These are phyloP conservation scores for Trifolium dubium DNA, from an alignment of 306 rosid species.

Conservation along the genomic window DNA sequence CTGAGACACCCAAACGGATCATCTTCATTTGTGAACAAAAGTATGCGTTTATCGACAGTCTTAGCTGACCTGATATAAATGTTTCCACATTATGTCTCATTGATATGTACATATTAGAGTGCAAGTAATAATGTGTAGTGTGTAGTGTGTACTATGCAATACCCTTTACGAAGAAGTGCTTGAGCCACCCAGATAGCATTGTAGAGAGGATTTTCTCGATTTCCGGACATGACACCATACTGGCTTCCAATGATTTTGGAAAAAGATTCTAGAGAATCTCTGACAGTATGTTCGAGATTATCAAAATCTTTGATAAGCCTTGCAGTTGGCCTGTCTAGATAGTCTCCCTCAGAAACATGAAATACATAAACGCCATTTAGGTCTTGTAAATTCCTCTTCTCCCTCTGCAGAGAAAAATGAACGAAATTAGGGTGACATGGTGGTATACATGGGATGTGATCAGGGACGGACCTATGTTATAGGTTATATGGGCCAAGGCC, in stretches of 20 bases:
- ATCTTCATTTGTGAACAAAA: slow-evolving; percentile 88
- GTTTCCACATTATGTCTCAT: slow-evolving; percentile 31
- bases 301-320: slow-evolving; percentile 80
- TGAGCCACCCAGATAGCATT: slow-evolving; percentile 96
- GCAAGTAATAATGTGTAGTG: slow-evolving; percentile 4
- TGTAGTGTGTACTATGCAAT: not conserved
- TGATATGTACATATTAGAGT: slow-evolving; percentile 9
- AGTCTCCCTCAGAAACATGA: slow-evolving; percentile 74
- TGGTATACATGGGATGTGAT: too few species aligned
- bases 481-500: too few species aligned
- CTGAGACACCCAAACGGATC: slow-evolving; percentile 83
- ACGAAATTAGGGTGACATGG: not conserved
- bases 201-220: slow-evolving; percentile 83
- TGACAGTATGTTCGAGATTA: slow-evolving; percentile 53
- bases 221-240: slow-evolving; percentile 70
- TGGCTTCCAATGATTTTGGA: slow-evolving; percentile 78
- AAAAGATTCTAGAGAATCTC: slow-evolving; percentile 62
- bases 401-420: slow-evolving; percentile 62
- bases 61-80: slow-evolving; percentile 69
- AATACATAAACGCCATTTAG: slow-evolving; percentile 73
- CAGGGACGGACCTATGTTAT: too few species aligned
- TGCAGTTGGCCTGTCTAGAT: slow-evolving; percentile 88
- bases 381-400: slow-evolving; percentile 80
- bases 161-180: slow-evolving; percentile 94
- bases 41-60: slow-evolving; percentile 79